Percentiles rank a stretch among this genome's conserved stretches.
Conservation (phyloP, 75 land plant genomes). For the Pinus tabuliformis region DNA sequence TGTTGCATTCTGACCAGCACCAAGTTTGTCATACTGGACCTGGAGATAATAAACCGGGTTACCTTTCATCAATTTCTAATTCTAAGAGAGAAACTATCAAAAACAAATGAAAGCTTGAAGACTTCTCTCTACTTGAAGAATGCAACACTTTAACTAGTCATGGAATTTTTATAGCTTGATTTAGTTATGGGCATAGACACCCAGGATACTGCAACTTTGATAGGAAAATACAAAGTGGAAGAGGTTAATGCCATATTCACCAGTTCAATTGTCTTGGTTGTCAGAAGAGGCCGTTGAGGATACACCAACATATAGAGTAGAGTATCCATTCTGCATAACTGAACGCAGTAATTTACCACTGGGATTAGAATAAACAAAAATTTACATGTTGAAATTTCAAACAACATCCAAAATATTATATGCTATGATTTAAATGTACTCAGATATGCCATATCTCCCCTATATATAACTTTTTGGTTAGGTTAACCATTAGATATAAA, state of each 20-base stretch:
- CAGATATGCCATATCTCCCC: not conserved
- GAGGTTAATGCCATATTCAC: slow-evolving; percentile 33
- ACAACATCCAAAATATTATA: not conserved
- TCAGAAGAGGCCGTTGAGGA: slow-evolving; percentile 91
- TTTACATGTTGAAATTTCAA: not conserved
- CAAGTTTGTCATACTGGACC: slow-evolving; percentile 97
- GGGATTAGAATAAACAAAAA: slow-evolving; percentile 1
- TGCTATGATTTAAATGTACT: not conserved
- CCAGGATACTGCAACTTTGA: not conserved
- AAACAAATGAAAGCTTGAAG: not conserved
- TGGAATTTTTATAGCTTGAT: too few relatives aligned
- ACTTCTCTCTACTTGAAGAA: too few relatives aligned
- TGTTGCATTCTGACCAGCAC: slow-evolving; percentile 99
- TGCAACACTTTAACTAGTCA: too few relatives aligned
- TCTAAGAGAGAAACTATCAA: not conserved
- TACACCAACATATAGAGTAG: slow-evolving; percentile 90
- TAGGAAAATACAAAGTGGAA: not conserved
- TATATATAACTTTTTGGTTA: not conserved
- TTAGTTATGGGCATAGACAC: too few relatives aligned
- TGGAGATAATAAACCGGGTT: slow-evolving; percentile 18
- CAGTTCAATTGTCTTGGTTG: slow-evolving; percentile 96
- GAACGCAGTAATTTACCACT: slow-evolving; percentile 10
- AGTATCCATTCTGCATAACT: slow-evolving; percentile 84
- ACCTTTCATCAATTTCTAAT: not conserved
- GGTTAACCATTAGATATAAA: not conserved